Evolutionary conservation across 1,284 basidiomycete genomes (phyloP).

Genomic region (Pisolithus thermaeus): DNA sequence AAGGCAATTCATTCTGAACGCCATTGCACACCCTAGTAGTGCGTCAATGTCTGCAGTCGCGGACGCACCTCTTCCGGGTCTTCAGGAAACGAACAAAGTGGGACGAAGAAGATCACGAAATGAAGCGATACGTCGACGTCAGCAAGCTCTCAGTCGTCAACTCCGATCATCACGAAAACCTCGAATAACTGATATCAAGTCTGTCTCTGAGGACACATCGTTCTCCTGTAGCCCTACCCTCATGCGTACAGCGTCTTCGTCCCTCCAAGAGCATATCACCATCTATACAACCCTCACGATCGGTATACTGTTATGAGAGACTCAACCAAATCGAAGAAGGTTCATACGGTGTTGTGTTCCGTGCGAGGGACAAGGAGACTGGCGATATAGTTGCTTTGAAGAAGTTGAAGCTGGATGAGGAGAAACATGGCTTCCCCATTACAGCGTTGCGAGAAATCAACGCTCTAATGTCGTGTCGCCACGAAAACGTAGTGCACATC

Average conservation of each 20-base stretch:
- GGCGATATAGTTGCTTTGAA: conserved; percentile 96
- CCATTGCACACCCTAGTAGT: too few species aligned
- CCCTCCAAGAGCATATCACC: conserved; percentile 71
- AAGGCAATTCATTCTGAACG: neutral
- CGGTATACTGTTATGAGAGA: conserved; percentile 88
- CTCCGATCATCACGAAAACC: conserved; percentile 31
- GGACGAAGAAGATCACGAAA: conserved; percentile 49
- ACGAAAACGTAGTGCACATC: conserved; percentile 94
- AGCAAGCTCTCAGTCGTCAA: conserved; percentile 42
- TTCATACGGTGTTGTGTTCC: conserved; percentile 96
- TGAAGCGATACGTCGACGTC: conserved; percentile 24
- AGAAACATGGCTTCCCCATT: conserved; percentile 98
- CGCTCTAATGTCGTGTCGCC: conserved; percentile 86
- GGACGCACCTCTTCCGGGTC: conserved; percentile 34
- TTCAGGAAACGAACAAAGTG: conserved; percentile 69
- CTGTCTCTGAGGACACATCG: conserved; percentile 13
- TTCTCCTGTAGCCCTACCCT: conserved; percentile 8
- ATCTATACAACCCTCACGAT: conserved; percentile 74
- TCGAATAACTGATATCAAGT: conserved; percentile 10
- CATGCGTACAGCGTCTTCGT: conserved; percentile 58
- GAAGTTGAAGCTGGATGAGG: conserved; percentile 96
- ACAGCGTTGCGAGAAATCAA: conserved; percentile 94
- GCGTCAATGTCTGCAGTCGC: conserved; percentile 1
- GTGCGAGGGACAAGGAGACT: conserved; percentile 89
- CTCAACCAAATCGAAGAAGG: conserved; percentile 99